Percentiles rank a stretch among this genome's conserved stretches.
Conservation (phyloP, 2,329 filamentous ascomycete genomes). For the Phialophora chinensis region DNA sequence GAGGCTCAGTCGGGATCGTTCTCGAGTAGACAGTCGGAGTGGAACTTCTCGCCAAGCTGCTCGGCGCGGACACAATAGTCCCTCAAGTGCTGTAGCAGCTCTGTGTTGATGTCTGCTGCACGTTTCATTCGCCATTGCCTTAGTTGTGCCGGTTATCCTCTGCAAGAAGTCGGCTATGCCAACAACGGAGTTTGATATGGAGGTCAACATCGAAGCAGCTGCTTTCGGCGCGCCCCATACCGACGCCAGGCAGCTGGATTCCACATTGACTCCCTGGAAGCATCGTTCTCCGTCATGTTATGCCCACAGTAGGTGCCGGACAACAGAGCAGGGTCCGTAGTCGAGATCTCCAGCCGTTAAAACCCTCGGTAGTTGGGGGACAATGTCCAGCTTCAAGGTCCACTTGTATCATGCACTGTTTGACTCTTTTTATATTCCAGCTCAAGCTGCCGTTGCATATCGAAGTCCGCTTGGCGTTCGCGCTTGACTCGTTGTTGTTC, state of each 20-base stretch:
- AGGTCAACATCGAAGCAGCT: neutral
- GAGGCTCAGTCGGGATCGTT: neutral
- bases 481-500: conserved; percentile 89
- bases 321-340: neutral
- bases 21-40: neutral
- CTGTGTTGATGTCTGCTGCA: neutral
- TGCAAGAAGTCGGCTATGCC: neutral
- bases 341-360: neutral
- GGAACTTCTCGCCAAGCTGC: neutral
- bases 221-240: neutral
- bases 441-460: conserved; percentile 84
- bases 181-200: neutral
- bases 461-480: conserved; percentile 92
- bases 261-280: neutral
- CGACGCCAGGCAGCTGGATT: neutral
- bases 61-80: neutral
- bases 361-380: neutral
- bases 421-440: conserved; percentile 90
- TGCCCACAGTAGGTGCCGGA: neutral
- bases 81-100: neutral
- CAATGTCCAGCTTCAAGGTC: conserved; percentile 20
- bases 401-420: conserved; percentile 60
- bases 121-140: neutral
- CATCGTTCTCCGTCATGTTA: neutral
- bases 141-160: neutral